Percentiles rank a stretch among this genome's conserved stretches.
Evolutionary conservation across 495 filamentous ascomycete genomes (phyloP).

Genomic region (Podospora pseudocomata): DNA sequence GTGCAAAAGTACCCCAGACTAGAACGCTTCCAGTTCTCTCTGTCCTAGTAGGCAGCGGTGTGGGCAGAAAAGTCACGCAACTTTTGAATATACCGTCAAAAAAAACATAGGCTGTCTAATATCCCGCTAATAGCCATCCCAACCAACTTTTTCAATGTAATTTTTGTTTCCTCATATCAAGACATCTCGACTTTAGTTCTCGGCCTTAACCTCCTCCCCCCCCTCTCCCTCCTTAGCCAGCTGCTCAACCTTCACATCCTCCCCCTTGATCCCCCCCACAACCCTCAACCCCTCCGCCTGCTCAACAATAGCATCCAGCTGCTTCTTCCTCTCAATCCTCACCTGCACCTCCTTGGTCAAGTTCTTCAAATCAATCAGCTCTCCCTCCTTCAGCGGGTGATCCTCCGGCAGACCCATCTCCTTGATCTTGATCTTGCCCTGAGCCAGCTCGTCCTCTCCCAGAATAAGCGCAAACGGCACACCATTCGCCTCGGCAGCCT

Average conservation of each 20-base stretch:
- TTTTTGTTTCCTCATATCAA: neutral
- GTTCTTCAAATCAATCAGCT: slow-evolving; percentile 59
- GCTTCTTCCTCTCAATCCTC: slow-evolving; percentile 37
- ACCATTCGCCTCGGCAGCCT: slow-evolving; percentile 60
- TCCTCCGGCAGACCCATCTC: slow-evolving; percentile 74
- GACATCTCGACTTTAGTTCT: neutral
- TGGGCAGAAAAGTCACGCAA: neutral
- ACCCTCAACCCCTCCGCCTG: slow-evolving; percentile 38
- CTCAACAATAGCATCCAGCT: slow-evolving; percentile 35
- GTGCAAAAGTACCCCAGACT: neutral
- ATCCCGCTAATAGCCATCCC: neutral
- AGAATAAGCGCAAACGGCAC: slow-evolving; percentile 77
- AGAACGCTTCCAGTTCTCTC: too few relatives aligned
- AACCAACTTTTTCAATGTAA: neutral
- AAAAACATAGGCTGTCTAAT: neutral
- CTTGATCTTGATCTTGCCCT: slow-evolving; percentile 77
- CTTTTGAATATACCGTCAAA: neutral
- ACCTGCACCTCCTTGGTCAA: slow-evolving; percentile 58
- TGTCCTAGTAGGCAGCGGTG: too few relatives aligned
- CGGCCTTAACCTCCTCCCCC: neutral
- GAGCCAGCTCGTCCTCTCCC: slow-evolving; percentile 74
- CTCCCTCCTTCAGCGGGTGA: slow-evolving; percentile 83
- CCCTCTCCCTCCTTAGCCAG: neutral
- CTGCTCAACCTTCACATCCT: slow-evolving; percentile 24
- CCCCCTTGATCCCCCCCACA: slow-evolving; percentile 36